phyloP scores from a whole-genome alignment of 2,329 filamentous ascomycete species.

The Pestalotiopsis sp. region DNA sequence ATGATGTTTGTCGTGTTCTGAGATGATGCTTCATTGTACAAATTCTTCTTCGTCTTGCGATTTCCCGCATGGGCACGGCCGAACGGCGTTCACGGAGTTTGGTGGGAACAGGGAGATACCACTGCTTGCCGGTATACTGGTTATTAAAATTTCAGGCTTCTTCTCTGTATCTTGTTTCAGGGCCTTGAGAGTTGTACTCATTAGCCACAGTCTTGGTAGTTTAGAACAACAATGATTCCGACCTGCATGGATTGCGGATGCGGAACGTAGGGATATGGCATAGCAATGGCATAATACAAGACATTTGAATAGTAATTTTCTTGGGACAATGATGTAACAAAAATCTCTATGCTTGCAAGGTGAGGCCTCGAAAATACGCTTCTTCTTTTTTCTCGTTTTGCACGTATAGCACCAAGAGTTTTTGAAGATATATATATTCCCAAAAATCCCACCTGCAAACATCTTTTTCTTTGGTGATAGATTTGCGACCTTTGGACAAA shows the following conservation, averaged over 20 bases:
- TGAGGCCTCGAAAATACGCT: no score
- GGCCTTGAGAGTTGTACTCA: not conserved
- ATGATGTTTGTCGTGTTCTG: conserved; percentile 22
- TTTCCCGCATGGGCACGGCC: conserved; percentile 19
- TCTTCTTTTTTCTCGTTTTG: no score
- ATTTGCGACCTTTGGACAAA: no score
- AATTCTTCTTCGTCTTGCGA: conserved; percentile 30
- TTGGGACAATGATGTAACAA: not conserved
- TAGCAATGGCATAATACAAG: not conserved
- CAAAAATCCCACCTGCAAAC: no score
- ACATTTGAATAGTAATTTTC: not conserved
- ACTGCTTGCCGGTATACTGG: conserved; percentile 32
- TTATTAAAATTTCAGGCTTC: conserved; percentile 27
- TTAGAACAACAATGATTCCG: not conserved
- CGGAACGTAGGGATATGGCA: not conserved
- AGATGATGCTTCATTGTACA: conserved; percentile 35
- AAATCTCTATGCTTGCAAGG: no score
- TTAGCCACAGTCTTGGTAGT: not conserved
- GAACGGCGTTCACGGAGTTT: conserved; percentile 33
- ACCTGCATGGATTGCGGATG: not conserved
- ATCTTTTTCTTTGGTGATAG: no score
- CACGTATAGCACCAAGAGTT: no score
- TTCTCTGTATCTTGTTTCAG: not conserved
- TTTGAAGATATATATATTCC: no score
- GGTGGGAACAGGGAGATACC: conserved; percentile 33